Evolutionary conservation across 805 yeast genomes (phyloP), one percentile per base, ranked within the genome.

Genomic region (Yamadazyma philogaea): DNA sequence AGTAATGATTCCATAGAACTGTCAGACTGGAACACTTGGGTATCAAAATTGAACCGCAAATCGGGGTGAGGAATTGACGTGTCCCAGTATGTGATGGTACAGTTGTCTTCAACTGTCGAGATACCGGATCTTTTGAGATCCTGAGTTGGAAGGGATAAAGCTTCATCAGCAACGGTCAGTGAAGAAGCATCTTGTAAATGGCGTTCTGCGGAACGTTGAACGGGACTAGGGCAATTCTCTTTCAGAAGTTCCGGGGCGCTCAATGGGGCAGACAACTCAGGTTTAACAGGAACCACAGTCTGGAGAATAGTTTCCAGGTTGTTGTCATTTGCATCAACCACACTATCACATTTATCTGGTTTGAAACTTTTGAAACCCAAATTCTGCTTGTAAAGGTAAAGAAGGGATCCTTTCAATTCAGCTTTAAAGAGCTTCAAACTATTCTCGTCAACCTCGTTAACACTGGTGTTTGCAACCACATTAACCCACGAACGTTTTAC

Each of bases 391-490:
- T 77, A 85, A 14, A 89, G 59, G 41, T 72, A 69, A 40, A 89
- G 62, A 33, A 70, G 68, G 1, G 89, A 78, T 15, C 96, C 96
- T 52, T 74, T 78, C 44, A 89, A 64, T 53, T 81, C 87, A 0
- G 84, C 88, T 39, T 83, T 70, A 43, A 69, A 78, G 24, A 87
- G 59, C 45, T 75, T 64, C 59, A 74, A 50, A 22, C 63, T 64
- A 7, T 60, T 62, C 33, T 64, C 71, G 32, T 48, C 54, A 19
- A 57, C 57, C 4, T 66, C 59, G 38, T 59, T 50, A 7, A 40
- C 49, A 10, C 46, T 30, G 27, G 67, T 56, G 51, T 62, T 67
- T 22, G 64, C 45, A 10, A 65, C 60, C 5, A 58, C 67, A 42
- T 70, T 70, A 26, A 67, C 46, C 74, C 74, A 70, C 18, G 60